Evolutionary conservation across 495 filamentous ascomycete genomes (phyloP).

Genomic region (Astrocystis sublimbata): DNA sequence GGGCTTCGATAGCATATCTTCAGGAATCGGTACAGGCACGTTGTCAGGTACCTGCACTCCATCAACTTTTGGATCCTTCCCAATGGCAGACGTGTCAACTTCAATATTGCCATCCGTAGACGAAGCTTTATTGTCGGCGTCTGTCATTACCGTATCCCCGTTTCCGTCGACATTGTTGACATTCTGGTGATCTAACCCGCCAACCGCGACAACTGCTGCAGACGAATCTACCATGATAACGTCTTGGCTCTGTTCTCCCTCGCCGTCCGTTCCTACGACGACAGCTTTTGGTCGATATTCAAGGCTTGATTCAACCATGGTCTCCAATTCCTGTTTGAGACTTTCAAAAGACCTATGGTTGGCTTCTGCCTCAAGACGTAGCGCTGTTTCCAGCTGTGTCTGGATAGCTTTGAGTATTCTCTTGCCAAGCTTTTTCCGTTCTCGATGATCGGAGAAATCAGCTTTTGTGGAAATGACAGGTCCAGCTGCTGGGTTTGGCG

Average conservation of each 20-base stretch:
- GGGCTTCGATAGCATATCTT: slow-evolving; percentile 18
- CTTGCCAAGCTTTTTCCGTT: slow-evolving; percentile 70
- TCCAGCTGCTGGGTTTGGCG: slow-evolving; percentile 28
- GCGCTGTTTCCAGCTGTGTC: slow-evolving; percentile 71
- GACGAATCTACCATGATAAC: slow-evolving; percentile 51
- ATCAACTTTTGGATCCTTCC: slow-evolving; percentile 34
- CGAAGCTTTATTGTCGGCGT: slow-evolving; percentile 27
- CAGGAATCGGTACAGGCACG: slow-evolving; percentile 19
- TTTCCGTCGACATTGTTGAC: slow-evolving; percentile 22
- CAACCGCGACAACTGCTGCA: slow-evolving; percentile 44
- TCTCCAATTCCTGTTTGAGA: slow-evolving; percentile 70
- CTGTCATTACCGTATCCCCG: slow-evolving; percentile 25
- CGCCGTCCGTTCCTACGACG: slow-evolving; percentile 27
- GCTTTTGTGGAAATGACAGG: slow-evolving; percentile 32
- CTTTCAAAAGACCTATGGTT: slow-evolving; percentile 66
- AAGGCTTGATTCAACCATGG: slow-evolving; percentile 63
- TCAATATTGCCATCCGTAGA: slow-evolving; percentile 38
- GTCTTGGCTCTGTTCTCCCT: slow-evolving; percentile 38
- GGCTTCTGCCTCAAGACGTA: slow-evolving; percentile 77
- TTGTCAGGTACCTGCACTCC: slow-evolving; percentile 29
- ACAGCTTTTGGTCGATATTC: slow-evolving; percentile 39
- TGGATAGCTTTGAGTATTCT: slow-evolving; percentile 81
- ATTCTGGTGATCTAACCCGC: slow-evolving; percentile 36
- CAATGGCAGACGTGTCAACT: slow-evolving; percentile 41
- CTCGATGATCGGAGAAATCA: slow-evolving; percentile 38